Evolutionary conservation across 305 asterid genomes (phyloP), one percentile per base, ranked within the genome.

Genomic region (Euphrasia arctica): DNA sequence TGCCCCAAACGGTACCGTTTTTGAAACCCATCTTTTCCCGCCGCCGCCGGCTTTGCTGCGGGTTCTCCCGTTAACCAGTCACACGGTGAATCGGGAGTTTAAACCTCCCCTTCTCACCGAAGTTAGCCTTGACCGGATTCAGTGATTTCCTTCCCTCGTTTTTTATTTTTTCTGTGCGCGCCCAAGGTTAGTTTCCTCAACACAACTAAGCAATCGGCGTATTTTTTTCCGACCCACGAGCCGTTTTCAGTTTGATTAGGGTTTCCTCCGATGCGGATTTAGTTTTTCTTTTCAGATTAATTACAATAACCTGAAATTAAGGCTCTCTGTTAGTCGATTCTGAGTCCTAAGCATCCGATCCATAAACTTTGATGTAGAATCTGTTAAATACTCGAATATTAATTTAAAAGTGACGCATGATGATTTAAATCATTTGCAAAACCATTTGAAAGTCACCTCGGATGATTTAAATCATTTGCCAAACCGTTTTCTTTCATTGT

Each of bases 11-110:
- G 85, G 65, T 73, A 73, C 42, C 88, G 83, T 73, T 73, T 79
- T 82, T 77, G 72, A 77, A 82, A 75, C 76, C 72, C 62, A 61
- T 63, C 63, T 75, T 77, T 82, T 82, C 81, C 88, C 87, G 87
- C 88, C 79, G 79, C 79, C 85, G 88, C 79, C 78, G 79, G 82
- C 70, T 71, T 62, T 62, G 67, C 77, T 49, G 78, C 57, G 65
- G 72, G 59, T 54, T 58, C 69, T 76, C 68, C 55, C 60, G 70
- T 28, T 66, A 64, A 13, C 67, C 78, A 59, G 67, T 71, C 31
- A 45, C 32, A 70, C 67, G 81, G 77, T 61, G 77, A 51, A 34
- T 72, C 77, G 63, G 76, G 75, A 63, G 73, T 69, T 79, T 65
- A 49, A 62, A 68, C 76, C 70, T 60, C 59, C 58, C 66, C 29